These are phyloP conservation scores for Coriolopsis trogii DNA, from an alignment of 1,284 basidiomycete genomes.

Conservation along the genomic window DNA sequence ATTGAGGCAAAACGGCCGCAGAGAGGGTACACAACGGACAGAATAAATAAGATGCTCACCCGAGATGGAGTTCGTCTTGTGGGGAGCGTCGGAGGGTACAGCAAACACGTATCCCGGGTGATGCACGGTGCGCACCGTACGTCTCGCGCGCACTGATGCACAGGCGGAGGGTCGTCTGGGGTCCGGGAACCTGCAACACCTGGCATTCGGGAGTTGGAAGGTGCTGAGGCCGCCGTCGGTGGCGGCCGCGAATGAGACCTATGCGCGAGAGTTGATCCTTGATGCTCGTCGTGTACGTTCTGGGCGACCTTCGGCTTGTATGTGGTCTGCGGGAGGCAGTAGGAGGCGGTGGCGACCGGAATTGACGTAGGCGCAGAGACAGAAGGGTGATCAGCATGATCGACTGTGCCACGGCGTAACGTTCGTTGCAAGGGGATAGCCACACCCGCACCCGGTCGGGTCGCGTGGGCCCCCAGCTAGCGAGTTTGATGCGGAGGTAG, in stretches of 20 bases:
- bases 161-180: conserved; percentile 27
- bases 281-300: conserved; percentile 80
- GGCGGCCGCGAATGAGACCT: conserved; percentile 79
- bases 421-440: conserved; percentile 27
- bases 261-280: conserved; percentile 76
- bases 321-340: too few relatives aligned
- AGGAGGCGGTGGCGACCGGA: neutral
- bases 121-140: conserved; percentile 19
- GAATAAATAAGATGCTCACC: conserved; percentile 17
- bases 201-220: conserved; percentile 21
- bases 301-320: conserved; percentile 77
- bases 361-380: neutral
- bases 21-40: neutral
- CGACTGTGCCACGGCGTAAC: conserved; percentile 14
- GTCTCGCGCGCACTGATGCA: conserved; percentile 24
- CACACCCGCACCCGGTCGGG: conserved; percentile 85
- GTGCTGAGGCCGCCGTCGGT: conserved; percentile 41
- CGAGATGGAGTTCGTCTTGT: conserved; percentile 13
- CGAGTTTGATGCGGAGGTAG: conserved; percentile 73
- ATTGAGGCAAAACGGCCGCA: too few relatives aligned
- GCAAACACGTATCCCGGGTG: conserved; percentile 11
- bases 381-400: conserved; percentile 14
- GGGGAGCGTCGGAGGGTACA: conserved; percentile 17
- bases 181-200: conserved; percentile 32
- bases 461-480: conserved; percentile 78